These are phyloP conservation scores for Vachellia pachyceras DNA, from an alignment of 306 rosid species.

Conservation along the genomic window DNA sequence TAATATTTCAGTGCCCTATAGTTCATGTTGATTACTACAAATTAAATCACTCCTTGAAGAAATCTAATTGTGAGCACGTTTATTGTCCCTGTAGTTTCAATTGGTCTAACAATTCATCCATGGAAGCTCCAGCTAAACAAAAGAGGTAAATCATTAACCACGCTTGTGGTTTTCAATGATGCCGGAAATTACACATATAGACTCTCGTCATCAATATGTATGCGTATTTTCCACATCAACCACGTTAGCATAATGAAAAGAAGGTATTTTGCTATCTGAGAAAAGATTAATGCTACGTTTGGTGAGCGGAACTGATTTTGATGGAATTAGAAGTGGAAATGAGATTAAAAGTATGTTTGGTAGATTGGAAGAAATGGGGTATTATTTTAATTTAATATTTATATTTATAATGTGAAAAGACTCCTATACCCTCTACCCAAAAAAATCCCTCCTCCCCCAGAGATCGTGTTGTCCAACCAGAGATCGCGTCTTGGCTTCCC, in stretches of 20 bases:
- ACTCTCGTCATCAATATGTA: not conserved
- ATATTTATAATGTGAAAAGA: no score
- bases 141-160: not conserved
- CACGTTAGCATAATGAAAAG: not conserved
- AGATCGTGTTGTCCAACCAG: no score
- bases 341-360: no score
- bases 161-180: not conserved
- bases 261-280: not conserved
- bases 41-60: not conserved
- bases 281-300: no score
- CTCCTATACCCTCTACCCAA: no score
- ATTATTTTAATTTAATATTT: no score
- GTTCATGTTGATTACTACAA: not conserved
- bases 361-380: no score
- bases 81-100: not conserved
- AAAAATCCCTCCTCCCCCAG: no score
- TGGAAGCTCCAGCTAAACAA: not conserved
- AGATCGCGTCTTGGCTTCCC: no score
- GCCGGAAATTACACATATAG: not conserved
- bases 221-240: not conserved
- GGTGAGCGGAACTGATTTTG: no score
- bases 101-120: not conserved
- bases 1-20: not conserved
- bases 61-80: not conserved
- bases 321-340: no score